A percentile compares a stretch with the other conserved stretches of the same genome.
These are phyloP conservation scores for Potentilla sterilis DNA, from an alignment of 306 rosid species.

Conservation along the genomic window DNA sequence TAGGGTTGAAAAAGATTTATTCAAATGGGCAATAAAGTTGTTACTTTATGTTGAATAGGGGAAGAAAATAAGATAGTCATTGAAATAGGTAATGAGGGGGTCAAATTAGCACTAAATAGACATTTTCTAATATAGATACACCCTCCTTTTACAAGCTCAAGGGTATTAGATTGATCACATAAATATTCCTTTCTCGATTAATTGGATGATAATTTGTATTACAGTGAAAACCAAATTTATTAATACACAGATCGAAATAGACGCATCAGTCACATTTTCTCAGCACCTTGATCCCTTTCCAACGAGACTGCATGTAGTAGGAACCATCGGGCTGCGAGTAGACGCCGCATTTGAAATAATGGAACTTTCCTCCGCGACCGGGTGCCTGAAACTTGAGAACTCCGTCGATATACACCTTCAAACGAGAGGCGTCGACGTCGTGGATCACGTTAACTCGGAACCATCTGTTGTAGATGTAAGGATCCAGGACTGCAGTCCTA, in stretches of 20 bases:
- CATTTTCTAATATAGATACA: no score
- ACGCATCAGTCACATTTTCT: conserved; percentile 13
- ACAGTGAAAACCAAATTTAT: not conserved
- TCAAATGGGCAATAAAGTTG: no score
- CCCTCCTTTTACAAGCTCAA: no score
- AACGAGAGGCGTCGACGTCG: conserved; percentile 33
- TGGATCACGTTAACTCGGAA: conserved; percentile 49
- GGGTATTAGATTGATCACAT: not conserved
- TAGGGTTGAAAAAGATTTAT: no score
- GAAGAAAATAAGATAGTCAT: no score
- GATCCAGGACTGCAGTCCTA: conserved; percentile 17
- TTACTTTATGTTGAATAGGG: no score
- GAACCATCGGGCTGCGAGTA: conserved; percentile 42
- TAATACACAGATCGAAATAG: no score
- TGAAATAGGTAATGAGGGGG: no score
- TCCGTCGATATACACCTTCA: conserved; percentile 44
- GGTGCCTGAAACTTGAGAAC: conserved; percentile 16
- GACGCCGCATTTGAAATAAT: conserved; percentile 48
- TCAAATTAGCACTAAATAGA: no score
- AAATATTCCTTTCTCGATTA: not conserved
- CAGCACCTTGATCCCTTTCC: conserved; percentile 42
- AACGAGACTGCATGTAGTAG: conserved; percentile 40
- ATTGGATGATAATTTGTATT: not conserved
- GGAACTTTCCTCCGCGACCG: conserved; percentile 32
- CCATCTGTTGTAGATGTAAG: conserved; percentile 39